Evolutionary conservation across 1,284 basidiomycete species (phyloP).

Genomic region (Phellopilus nigrolimitatus): DNA sequence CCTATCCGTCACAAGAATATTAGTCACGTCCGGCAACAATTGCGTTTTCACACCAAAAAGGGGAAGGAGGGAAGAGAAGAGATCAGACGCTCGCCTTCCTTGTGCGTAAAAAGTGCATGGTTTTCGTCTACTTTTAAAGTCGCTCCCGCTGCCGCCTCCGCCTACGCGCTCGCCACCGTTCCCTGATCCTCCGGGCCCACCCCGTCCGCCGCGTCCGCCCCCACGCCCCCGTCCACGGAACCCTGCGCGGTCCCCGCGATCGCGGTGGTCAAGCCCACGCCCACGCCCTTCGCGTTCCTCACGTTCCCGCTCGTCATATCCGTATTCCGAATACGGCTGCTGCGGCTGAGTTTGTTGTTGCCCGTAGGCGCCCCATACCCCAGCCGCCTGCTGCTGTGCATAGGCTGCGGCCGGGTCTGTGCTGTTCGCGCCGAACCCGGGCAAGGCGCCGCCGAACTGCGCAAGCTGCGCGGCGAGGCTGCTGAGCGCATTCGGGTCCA

Average conservation of each 20-base stretch:
- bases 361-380: neutral
- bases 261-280: no score
- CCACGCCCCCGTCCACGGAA: conserved; percentile 35
- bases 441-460: conserved; percentile 16
- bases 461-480: conserved; percentile 19
- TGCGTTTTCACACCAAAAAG: conserved; percentile 20
- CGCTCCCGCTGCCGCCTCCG: conserved; percentile 42
- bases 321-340: neutral
- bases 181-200: conserved; percentile 34
- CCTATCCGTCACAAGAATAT: conserved; percentile 42
- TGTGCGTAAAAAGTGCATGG: conserved; percentile 81
- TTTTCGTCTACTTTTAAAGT: conserved; percentile 73
- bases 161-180: conserved; percentile 39
- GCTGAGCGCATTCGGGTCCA: conserved; percentile 21
- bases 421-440: no score
- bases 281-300: conserved; percentile 30
- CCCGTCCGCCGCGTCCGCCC: conserved; percentile 21
- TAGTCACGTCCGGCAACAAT: conserved; percentile 47
- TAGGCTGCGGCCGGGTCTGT: conserved; percentile 2
- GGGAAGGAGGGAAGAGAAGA: conserved; percentile 26
- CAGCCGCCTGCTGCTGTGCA: conserved; percentile 20
- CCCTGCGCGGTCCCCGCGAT: conserved; percentile 13
- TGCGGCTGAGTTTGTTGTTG: conserved; percentile 3
- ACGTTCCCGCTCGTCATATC: conserved; percentile 11
- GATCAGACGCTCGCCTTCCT: conserved; percentile 77